Conservation (phyloP, 1,139 yeast genomes). For the Magnusiomyces tetraspermus region DNA sequence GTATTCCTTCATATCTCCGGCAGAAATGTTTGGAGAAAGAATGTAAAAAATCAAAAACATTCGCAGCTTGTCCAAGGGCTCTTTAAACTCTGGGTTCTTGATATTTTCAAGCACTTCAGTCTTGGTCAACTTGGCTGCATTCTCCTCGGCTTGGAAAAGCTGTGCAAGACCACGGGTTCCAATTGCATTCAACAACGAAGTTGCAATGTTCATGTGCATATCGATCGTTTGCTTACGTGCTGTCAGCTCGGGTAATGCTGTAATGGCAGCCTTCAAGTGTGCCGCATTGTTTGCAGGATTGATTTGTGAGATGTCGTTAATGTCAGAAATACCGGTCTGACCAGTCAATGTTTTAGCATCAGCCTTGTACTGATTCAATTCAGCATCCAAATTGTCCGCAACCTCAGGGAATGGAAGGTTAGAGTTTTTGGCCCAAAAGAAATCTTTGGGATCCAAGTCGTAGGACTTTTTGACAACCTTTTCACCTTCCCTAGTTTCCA, state of each 20-base stretch:
- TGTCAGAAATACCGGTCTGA: slow-evolving; percentile 58
- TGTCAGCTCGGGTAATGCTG: slow-evolving; percentile 84
- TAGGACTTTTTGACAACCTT: slow-evolving; percentile 43
- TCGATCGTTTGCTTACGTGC: slow-evolving; percentile 82
- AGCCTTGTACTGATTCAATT: slow-evolving; percentile 66
- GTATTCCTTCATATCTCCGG: slow-evolving; percentile 53
- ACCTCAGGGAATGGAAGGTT: slow-evolving; percentile 95
- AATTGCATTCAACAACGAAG: slow-evolving; percentile 70
- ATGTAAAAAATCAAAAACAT: slow-evolving; percentile 69
- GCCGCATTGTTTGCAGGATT: slow-evolving; percentile 47
- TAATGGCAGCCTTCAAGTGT: slow-evolving; percentile 78
- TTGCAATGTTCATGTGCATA: slow-evolving; percentile 93
- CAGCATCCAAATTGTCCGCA: slow-evolving; percentile 87
- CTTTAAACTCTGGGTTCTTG: slow-evolving; percentile 35
- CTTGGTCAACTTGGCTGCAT: slow-evolving; percentile 39
- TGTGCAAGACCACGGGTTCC: slow-evolving; percentile 81
- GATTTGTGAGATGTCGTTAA: slow-evolving; percentile 48
- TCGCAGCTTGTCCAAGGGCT: slow-evolving; percentile 71
- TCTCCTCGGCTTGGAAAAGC: slow-evolving; percentile 87
- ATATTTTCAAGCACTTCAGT: slow-evolving; percentile 37
- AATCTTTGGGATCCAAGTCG: slow-evolving; percentile 87
- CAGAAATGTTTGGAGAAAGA: slow-evolving; percentile 46
- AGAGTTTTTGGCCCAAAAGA: slow-evolving; percentile 80
- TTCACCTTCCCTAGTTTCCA: slow-evolving; percentile 36
- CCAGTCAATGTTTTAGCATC: slow-evolving; percentile 82